phyloP scores from a whole-genome alignment of 2,329 filamentous ascomycete species.

The Ustilaginoidea virens region DNA sequence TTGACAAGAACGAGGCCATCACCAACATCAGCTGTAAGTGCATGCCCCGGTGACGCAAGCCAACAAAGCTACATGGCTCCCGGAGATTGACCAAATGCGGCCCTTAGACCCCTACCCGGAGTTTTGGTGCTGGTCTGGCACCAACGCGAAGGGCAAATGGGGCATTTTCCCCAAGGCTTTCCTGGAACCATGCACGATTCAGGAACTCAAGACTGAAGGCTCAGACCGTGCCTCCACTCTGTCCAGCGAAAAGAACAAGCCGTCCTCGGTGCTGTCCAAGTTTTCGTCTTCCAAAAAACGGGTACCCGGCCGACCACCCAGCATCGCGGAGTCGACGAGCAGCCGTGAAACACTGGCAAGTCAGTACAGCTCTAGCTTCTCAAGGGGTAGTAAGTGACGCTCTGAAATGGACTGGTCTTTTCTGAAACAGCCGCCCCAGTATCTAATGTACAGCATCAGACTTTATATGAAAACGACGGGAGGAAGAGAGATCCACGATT shows the following conservation, averaged over 20 bases:
- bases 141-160: constrained; percentile 34
- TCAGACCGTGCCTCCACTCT: constrained; percentile 15
- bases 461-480: too few relatives aligned
- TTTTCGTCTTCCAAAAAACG: constrained; percentile 18
- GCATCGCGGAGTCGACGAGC: constrained; percentile 17
- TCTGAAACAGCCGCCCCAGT: too few relatives aligned
- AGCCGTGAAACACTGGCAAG: constrained; percentile 13
- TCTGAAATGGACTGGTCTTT: too few relatives aligned
- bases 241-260: constrained; percentile 20
- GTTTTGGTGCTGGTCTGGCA: constrained; percentile 42
- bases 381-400: not conserved
- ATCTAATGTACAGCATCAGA: too few relatives aligned
- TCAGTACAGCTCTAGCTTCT: not conserved
- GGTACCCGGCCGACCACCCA: constrained; percentile 15
- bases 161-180: constrained; percentile 37
- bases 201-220: constrained; percentile 15
- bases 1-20: constrained; percentile 52
- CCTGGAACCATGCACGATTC: constrained; percentile 29
- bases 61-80: too few relatives aligned
- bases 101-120: constrained; percentile 27
- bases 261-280: constrained; percentile 17
- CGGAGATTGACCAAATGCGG: constrained; percentile 1
- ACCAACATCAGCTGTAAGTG: constrained; percentile 45
- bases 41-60: not conserved
- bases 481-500: too few relatives aligned